These are phyloP conservation scores for Coprinellus micaceus DNA, from an alignment of 768 basidiomycete species.

Conservation along the genomic window DNA sequence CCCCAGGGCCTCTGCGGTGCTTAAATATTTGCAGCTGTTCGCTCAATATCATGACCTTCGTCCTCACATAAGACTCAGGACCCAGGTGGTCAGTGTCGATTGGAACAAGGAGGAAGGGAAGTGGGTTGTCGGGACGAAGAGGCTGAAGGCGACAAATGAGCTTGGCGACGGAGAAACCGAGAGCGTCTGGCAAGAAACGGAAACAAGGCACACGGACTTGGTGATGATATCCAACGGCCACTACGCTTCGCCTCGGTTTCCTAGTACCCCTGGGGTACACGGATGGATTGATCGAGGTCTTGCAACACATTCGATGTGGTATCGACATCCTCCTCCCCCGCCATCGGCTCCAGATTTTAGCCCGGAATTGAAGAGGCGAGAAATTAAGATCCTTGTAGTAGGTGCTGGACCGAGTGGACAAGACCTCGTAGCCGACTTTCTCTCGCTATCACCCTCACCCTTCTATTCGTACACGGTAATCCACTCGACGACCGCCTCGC, in stretches of 20 bases:
- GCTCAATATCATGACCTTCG: conserved; percentile 57
- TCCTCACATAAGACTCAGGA: conserved; percentile 61
- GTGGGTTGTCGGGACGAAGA: too few species aligned
- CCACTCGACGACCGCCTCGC: conserved; percentile 46
- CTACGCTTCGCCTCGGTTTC: conserved; percentile 61
- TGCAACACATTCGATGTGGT: conserved; percentile 67
- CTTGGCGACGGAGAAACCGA: too few species aligned
- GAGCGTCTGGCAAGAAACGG: too few species aligned
- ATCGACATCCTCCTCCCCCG: conserved; percentile 44
- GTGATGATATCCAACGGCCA: conserved; percentile 77
- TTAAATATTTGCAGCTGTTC: conserved; percentile 67
- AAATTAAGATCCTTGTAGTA: conserved; percentile 45
- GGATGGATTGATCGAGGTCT: conserved; percentile 51
- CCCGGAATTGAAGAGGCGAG: conserved; percentile 29
- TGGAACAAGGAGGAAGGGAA: too few species aligned
- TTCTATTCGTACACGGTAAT: conserved; percentile 42
- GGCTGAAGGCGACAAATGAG: too few species aligned
- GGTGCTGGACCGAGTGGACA: conserved; percentile 62
- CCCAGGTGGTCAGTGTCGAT: conserved; percentile 45
- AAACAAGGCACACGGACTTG: conserved; percentile 43
- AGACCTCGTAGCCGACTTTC: conserved; percentile 64
- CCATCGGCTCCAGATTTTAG: too few species aligned
- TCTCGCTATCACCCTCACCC: conserved; percentile 13
- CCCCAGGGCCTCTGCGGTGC: conserved; percentile 58
- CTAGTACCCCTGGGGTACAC: conserved; percentile 54